phyloP scores from a whole-genome alignment of 768 basidiomycete genomes.

The Trametes coccinea region DNA sequence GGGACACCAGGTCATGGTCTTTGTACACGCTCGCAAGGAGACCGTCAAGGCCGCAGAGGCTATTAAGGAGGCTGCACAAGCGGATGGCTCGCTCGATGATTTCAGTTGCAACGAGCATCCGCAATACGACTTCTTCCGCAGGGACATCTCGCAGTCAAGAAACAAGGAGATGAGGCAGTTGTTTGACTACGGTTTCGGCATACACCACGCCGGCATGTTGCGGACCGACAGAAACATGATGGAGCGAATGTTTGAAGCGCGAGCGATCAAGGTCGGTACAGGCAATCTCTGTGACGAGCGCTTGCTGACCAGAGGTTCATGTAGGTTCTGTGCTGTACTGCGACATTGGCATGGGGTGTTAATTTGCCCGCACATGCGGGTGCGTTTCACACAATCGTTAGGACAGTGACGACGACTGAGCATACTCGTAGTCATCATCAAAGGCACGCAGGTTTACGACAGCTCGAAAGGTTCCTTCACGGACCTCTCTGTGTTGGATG shows the following conservation, averaged over 20 bases:
- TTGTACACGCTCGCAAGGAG: conserved; percentile 97
- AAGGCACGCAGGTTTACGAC: conserved; percentile 97
- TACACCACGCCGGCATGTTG: conserved; percentile 98
- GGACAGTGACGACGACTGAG: neutral
- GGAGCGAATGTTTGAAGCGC: conserved; percentile 90
- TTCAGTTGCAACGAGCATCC: conserved; percentile 85
- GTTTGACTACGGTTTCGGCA: conserved; percentile 91
- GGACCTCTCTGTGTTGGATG: conserved; percentile 92
- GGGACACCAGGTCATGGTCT: conserved; percentile 99
- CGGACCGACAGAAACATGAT: conserved; percentile 92
- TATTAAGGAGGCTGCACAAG: conserved; percentile 72
- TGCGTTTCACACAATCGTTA: conserved; percentile 33
- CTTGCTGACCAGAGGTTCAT: neutral
- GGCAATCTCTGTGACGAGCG: neutral
- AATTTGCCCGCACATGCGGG: conserved; percentile 98
- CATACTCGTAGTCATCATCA: conserved; percentile 73
- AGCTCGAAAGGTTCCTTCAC: conserved; percentile 86
- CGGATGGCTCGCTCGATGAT: conserved; percentile 71
- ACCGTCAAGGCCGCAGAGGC: conserved; percentile 89
- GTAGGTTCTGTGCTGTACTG: conserved; percentile 96
- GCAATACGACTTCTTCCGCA: conserved; percentile 72
- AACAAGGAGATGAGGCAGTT: conserved; percentile 98
- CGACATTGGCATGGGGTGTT: conserved; percentile 98
- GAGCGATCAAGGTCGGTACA: conserved; percentile 77
- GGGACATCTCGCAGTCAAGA: conserved; percentile 74